A percentile compares a stretch with the other conserved stretches of the same genome.
Evolutionary conservation across 1,284 basidiomycete species (phyloP).

Genomic region (Austroboletus rostrupii): DNA sequence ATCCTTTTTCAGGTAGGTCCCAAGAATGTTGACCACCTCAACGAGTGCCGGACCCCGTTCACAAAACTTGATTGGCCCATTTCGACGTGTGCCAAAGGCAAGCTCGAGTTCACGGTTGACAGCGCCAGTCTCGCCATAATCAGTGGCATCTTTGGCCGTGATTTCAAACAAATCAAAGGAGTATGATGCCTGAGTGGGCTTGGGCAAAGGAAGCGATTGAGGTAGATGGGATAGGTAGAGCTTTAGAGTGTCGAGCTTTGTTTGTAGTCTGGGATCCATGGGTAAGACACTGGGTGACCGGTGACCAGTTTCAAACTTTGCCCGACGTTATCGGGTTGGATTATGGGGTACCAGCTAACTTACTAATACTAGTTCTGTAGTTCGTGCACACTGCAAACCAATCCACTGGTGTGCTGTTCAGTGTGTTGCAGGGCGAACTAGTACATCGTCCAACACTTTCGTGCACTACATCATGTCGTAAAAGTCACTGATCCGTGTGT

Average conservation of each 20-base stretch:
- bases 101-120: background rate
- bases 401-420: too few species aligned
- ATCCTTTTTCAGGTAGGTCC: background rate
- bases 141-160: background rate
- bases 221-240: background rate
- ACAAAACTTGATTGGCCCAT: background rate
- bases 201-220: background rate
- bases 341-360: too few species aligned
- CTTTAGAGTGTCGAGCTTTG: background rate
- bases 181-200: background rate
- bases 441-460: too few species aligned
- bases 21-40: background rate
- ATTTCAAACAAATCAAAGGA: background rate
- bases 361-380: too few species aligned
- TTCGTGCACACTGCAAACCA: too few species aligned
- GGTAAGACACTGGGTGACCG: background rate
- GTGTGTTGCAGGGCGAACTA: too few species aligned
- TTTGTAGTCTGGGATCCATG: background rate
- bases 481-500: too few species aligned
- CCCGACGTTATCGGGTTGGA: too few species aligned
- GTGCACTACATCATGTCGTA: too few species aligned
- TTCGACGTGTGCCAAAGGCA: background rate
- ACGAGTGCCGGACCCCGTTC: background rate
- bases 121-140: background rate
- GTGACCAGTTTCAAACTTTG: background rate